phyloP scores from a whole-genome alignment of 345 rosid genomes.

The Odontarrhena argentea region DNA sequence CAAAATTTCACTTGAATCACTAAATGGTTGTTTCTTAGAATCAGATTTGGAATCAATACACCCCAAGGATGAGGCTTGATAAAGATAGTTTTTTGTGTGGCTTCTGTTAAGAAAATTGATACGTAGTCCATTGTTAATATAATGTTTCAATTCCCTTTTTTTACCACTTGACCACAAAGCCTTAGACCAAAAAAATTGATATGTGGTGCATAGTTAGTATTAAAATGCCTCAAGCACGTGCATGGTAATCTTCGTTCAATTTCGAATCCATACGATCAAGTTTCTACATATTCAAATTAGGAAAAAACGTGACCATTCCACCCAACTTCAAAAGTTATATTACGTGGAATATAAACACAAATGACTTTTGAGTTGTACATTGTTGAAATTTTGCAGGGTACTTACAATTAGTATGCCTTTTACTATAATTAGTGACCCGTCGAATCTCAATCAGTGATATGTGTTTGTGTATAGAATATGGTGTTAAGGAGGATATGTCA shows the following conservation, averaged over 20 bases:
- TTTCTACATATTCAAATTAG: slow-evolving; percentile 3
- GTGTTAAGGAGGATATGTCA: slow-evolving; percentile 26
- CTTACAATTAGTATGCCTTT: slow-evolving; percentile 20
- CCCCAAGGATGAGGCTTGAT: too few species aligned
- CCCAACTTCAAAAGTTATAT: slow-evolving; percentile 16
- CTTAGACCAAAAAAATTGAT: too few species aligned
- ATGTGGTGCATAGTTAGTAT: background rate
- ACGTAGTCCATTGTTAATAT: too few species aligned
- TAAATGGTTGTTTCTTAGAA: too few species aligned
- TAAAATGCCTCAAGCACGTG: slow-evolving; percentile 1
- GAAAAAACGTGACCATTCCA: slow-evolving; percentile 29
- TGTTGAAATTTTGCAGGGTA: slow-evolving; percentile 8
- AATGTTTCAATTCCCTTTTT: too few species aligned
- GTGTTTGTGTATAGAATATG: slow-evolving; percentile 24
- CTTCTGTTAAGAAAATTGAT: too few species aligned
- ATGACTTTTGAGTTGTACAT: slow-evolving; percentile 12
- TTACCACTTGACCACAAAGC: too few species aligned
- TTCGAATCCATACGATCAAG: background rate
- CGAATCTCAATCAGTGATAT: slow-evolving; percentile 16
- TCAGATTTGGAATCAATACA: too few species aligned
- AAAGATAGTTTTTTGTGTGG: too few species aligned
- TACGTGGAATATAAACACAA: background rate
- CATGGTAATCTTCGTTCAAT: background rate
- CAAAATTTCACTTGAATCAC: too few species aligned
- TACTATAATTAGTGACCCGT: slow-evolving; percentile 31